Percentiles rank a stretch among this genome's conserved stretches.
Conservation (phyloP, 805 yeast species). For the Teunomyces aglyptinius region DNA sequence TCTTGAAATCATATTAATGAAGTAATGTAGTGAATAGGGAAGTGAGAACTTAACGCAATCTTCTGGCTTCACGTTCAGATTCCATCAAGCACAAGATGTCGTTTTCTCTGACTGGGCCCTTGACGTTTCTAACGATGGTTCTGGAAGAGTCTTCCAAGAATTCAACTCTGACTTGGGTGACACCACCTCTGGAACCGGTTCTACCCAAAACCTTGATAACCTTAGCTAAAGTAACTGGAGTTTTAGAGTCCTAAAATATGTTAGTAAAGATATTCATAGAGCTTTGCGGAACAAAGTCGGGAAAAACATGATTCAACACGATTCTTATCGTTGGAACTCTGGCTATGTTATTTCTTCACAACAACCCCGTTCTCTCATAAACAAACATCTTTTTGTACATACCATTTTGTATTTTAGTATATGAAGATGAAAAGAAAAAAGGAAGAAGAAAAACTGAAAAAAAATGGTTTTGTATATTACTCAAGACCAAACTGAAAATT, state of each 20-base stretch:
- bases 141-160: slow-evolving; percentile 93
- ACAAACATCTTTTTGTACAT: slow-evolving; percentile 12
- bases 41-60: slow-evolving; percentile 63
- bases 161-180: slow-evolving; percentile 97
- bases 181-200: slow-evolving; percentile 99
- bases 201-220: slow-evolving; percentile 99
- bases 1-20: slow-evolving; percentile 2
- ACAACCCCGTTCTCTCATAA: neutral
- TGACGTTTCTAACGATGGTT: slow-evolving; percentile 96
- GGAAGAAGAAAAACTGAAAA: slow-evolving; percentile 2
- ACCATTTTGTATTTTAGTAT: slow-evolving; percentile 19
- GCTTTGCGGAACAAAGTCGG: neutral
- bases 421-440: slow-evolving; percentile 13
- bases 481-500: slow-evolving; percentile 3
- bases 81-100: slow-evolving; percentile 99
- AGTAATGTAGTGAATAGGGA: slow-evolving; percentile 2
- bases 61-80: slow-evolving; percentile 99
- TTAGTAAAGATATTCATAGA: slow-evolving; percentile 2
- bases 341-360: too few relatives aligned
- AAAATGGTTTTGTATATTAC: slow-evolving; percentile 4
- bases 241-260: slow-evolving; percentile 51
- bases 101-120: slow-evolving; percentile 97
- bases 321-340: too few relatives aligned
- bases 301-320: neutral
- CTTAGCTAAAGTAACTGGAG: slow-evolving; percentile 99